Evolutionary conservation across 805 yeast genomes (phyloP).

Genomic region (Kodamaea lidongshanica): DNA sequence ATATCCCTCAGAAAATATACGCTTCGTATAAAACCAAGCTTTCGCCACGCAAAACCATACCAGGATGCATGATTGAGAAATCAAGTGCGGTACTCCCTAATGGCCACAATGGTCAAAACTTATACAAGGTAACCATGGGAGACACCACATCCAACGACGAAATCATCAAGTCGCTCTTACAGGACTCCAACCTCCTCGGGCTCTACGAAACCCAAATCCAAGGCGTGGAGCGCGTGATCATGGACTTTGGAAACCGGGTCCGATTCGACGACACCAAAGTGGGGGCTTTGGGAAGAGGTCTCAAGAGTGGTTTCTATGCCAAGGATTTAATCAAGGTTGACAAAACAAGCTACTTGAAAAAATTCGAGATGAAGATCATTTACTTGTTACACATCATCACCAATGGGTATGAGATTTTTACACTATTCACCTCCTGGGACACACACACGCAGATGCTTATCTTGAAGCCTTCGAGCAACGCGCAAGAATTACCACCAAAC

Average conservation of each 20-base stretch:
- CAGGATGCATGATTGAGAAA: conserved; percentile 51
- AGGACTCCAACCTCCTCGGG: conserved; percentile 55
- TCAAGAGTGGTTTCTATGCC: conserved; percentile 76
- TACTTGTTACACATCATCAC: conserved; percentile 65
- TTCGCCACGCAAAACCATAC: conserved; percentile 33
- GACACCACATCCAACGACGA: conserved; percentile 58
- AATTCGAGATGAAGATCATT: conserved; percentile 50
- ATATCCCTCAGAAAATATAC: conserved; percentile 67
- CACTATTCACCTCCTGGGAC: conserved; percentile 62
- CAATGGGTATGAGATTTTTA: conserved; percentile 69
- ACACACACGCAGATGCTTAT: conserved; percentile 45
- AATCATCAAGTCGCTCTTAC: conserved; percentile 52
- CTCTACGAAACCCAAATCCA: conserved; percentile 71
- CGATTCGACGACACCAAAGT: conserved; percentile 61
- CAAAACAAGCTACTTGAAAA: conserved; percentile 45
- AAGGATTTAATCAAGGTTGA: conserved; percentile 48
- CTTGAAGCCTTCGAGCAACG: conserved; percentile 61
- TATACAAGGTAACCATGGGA: conserved; percentile 63
- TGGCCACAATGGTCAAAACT: conserved; percentile 47
- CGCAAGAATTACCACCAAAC: conserved; percentile 57
- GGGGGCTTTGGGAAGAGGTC: conserved; percentile 82
- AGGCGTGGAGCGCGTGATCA: conserved; percentile 64
- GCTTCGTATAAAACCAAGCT: conserved; percentile 53
- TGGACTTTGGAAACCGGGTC: conserved; percentile 72
- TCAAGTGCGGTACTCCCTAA: conserved; percentile 64